phyloP scores from a whole-genome alignment of 495 filamentous ascomycete species.

The Penicillium paradoxum region DNA sequence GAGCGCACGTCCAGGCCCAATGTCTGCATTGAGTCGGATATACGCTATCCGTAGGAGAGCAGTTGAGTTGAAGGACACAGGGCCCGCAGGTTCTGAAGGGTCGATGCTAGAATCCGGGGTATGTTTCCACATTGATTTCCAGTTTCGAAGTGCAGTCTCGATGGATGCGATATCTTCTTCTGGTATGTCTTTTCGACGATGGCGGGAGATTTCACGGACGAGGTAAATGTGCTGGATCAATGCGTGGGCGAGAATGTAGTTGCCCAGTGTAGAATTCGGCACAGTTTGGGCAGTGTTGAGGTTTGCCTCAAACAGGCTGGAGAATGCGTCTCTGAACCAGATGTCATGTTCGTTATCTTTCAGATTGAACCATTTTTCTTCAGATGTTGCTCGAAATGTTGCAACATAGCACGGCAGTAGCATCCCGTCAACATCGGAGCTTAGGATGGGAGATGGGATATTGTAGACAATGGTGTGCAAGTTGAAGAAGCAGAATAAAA shows the following conservation, averaged over 20 bases:
- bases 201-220: conserved; percentile 5
- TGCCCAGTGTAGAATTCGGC: conserved; percentile 20
- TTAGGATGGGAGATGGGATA: conserved; percentile 28
- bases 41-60: conserved; percentile 37
- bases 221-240: conserved; percentile 34
- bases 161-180: conserved; percentile 46
- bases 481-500: conserved; percentile 28
- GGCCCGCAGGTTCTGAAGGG: conserved; percentile 21
- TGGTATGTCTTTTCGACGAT: conserved; percentile 1
- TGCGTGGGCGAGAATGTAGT: conserved; percentile 32
- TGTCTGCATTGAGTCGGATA: conserved; percentile 30
- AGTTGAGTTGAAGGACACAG: conserved; percentile 32
- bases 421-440: conserved; percentile 17
- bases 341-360: background rate
- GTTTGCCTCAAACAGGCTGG: background rate
- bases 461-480: conserved; percentile 32
- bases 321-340: background rate
- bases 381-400: background rate
- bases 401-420: background rate
- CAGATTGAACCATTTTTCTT: conserved; percentile 19
- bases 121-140: conserved; percentile 25
- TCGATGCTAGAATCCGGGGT: conserved; percentile 23
- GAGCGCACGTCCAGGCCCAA: conserved; percentile 20
- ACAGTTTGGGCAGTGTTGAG: background rate
- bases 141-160: conserved; percentile 35